Evolutionary conservation across 805 yeast genomes (phyloP).

Genomic region (Metschnikowia lochheadii): DNA sequence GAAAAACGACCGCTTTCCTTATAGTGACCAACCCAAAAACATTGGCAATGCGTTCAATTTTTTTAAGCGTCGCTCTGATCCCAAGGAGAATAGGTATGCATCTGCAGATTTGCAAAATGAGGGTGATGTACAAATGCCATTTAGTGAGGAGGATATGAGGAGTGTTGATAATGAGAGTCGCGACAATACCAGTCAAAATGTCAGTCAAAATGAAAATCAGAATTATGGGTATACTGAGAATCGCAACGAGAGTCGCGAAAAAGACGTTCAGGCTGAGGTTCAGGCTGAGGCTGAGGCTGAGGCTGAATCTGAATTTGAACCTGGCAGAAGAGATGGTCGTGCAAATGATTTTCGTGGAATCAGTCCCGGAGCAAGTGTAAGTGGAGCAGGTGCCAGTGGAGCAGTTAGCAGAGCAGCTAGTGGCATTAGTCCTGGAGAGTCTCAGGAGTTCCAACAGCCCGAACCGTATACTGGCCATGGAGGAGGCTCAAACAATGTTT

Average conservation of each 20-base stretch:
- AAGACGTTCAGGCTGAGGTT: too few species aligned
- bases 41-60: conserved; percentile 33
- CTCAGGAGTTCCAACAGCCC: too few species aligned
- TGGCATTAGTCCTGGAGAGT: too few species aligned
- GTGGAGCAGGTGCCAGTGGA: too few species aligned
- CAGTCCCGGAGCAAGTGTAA: too few species aligned
- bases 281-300: too few species aligned
- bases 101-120: conserved; percentile 28
- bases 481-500: too few species aligned
- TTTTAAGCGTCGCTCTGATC: conserved; percentile 26
- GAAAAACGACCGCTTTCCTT: conserved; percentile 1
- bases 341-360: too few species aligned
- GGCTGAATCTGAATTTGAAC: too few species aligned
- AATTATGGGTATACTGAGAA: neutral
- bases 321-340: too few species aligned
- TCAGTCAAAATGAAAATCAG: neutral
- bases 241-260: neutral
- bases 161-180: conserved; percentile 6
- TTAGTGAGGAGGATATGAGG: conserved; percentile 13
- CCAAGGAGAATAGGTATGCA: conserved; percentile 29
- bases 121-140: conserved; percentile 20
- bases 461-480: too few species aligned
- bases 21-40: conserved; percentile 16
- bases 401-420: too few species aligned
- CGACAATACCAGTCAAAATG: neutral